These are phyloP conservation scores for Pseudozyma sp. DNA, from an alignment of 1,284 basidiomycete genomes.

Conservation along the genomic window DNA sequence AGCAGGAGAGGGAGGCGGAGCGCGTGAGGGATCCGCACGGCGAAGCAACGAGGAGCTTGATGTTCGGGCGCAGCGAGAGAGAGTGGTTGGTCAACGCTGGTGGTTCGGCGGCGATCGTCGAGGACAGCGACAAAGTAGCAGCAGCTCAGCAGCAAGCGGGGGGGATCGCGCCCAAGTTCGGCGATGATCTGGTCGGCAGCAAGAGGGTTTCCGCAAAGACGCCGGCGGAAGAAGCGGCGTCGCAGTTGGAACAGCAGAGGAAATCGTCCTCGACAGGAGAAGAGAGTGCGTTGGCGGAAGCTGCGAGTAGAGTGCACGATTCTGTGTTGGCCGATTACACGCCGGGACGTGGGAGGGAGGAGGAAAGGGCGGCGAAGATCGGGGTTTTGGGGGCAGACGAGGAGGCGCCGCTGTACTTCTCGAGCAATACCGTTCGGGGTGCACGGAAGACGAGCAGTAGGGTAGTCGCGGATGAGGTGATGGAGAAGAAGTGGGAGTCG, in stretches of 20 bases:
- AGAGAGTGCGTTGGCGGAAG: constrained; percentile 18
- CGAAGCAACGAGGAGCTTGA: constrained; percentile 29
- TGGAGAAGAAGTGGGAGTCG: constrained; percentile 27
- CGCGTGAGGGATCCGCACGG: constrained; percentile 29
- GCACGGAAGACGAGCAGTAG: neutral
- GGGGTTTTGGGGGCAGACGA: constrained; percentile 18
- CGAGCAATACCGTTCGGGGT: constrained; percentile 14
- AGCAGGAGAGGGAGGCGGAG: constrained; percentile 18
- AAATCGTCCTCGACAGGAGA: neutral
- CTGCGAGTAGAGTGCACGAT: constrained; percentile 18
- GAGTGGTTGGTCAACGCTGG: constrained; percentile 49
- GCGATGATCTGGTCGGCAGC: constrained; percentile 2
- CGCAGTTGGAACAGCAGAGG: constrained; percentile 7
- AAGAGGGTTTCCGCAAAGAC: constrained; percentile 18
- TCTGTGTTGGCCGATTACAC: constrained; percentile 26
- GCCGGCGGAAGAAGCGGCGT: constrained; percentile 26
- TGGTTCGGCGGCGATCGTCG: constrained; percentile 8
- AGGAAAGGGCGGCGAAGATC: constrained; percentile 2
- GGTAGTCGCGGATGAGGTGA: neutral
- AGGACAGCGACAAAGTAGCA: neutral
- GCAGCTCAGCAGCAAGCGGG: too few relatives aligned
- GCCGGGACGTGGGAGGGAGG: neutral
- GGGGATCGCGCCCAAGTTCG: constrained; percentile 19
- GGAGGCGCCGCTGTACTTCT: constrained; percentile 35
- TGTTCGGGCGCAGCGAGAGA: constrained; percentile 42